Conservation (phyloP, 1,284 basidiomycete genomes). For the Ceratobasidium sp. region DNA sequence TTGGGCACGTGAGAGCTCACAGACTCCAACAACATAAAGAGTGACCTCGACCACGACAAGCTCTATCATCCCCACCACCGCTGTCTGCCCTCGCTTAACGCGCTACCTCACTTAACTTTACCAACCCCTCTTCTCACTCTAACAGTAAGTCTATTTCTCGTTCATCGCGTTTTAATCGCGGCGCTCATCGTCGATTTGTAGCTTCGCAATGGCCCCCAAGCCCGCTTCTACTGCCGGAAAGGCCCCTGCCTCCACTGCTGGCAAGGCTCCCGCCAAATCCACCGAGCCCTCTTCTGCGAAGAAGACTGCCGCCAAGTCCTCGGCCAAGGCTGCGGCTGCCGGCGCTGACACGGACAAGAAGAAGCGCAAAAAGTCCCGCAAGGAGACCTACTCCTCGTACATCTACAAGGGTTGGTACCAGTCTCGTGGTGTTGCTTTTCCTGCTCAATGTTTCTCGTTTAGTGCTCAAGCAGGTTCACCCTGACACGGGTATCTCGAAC, state of each 20-base stretch:
- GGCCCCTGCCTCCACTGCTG: constrained; percentile 65
- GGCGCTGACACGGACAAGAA: constrained; percentile 77
- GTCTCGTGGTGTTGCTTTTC: constrained; percentile 45
- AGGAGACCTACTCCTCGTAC: constrained; percentile 94
- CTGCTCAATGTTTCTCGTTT: constrained; percentile 52
- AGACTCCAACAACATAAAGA: constrained; percentile 39
- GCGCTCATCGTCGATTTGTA: constrained; percentile 19
- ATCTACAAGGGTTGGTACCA: constrained; percentile 85
- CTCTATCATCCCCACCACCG: constrained; percentile 50
- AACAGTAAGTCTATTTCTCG: not conserved
- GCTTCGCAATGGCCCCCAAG: constrained; percentile 70
- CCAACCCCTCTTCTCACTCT: not conserved
- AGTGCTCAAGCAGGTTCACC: constrained; percentile 94
- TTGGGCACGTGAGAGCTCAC: constrained; percentile 23
- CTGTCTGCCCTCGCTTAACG: constrained; percentile 15
- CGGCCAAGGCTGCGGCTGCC: constrained; percentile 52
- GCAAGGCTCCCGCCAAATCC: constrained; percentile 85
- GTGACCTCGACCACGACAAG: constrained; percentile 51
- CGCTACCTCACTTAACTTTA: not conserved
- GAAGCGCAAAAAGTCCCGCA: constrained; percentile 88
- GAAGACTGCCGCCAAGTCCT: constrained; percentile 73
- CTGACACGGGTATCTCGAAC: constrained; percentile 96
- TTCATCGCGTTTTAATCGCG: not conserved
- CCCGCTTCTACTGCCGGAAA: constrained; percentile 72
- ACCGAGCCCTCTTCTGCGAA: constrained; percentile 30